phyloP scores from a whole-genome alignment of 202 grass and related monocot genomes.

The Saccharum hybrid region DNA sequence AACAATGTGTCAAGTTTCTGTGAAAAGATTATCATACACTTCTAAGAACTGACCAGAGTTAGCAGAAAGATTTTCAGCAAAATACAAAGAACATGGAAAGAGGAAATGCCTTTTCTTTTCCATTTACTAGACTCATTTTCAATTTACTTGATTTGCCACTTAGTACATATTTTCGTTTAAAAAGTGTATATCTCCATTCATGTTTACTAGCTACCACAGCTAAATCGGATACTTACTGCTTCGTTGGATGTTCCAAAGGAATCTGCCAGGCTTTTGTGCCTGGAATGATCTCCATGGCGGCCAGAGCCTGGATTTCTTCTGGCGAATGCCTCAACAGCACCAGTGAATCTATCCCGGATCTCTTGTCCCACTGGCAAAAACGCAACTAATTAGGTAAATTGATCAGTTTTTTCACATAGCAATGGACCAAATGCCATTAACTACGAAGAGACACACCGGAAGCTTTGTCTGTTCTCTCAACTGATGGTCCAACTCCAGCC shows the following conservation, averaged over 20 bases:
- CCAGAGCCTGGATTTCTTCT: constrained; percentile 76
- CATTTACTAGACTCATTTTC: neutral
- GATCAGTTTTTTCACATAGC: constrained; percentile 8
- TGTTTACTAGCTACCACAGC: constrained; percentile 6
- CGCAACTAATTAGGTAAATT: constrained; percentile 29
- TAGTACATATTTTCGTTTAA: neutral
- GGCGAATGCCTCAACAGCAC: constrained; percentile 89
- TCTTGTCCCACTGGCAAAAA: constrained; percentile 82
- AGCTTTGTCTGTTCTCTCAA: constrained; percentile 67
- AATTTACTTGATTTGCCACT: neutral
- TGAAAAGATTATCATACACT: neutral
- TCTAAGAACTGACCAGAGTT: neutral
- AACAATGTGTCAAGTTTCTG: neutral
- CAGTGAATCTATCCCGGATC: constrained; percentile 85
- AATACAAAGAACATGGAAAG: neutral
- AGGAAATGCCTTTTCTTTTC: neutral
- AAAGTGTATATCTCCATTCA: neutral
- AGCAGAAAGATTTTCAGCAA: neutral
- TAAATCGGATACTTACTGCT: constrained; percentile 45
- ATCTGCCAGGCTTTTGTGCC: constrained; percentile 73
- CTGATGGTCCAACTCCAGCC: constrained; percentile 61
- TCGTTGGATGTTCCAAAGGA: constrained; percentile 69
- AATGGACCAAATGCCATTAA: constrained; percentile 20
- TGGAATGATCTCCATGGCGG: constrained; percentile 60
- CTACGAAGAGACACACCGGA: constrained; percentile 49